A percentile compares a stretch with the other conserved stretches of the same genome.
phyloP scores from a whole-genome alignment of 164 flowering plant genomes.

The Magnolia sinica region DNA sequence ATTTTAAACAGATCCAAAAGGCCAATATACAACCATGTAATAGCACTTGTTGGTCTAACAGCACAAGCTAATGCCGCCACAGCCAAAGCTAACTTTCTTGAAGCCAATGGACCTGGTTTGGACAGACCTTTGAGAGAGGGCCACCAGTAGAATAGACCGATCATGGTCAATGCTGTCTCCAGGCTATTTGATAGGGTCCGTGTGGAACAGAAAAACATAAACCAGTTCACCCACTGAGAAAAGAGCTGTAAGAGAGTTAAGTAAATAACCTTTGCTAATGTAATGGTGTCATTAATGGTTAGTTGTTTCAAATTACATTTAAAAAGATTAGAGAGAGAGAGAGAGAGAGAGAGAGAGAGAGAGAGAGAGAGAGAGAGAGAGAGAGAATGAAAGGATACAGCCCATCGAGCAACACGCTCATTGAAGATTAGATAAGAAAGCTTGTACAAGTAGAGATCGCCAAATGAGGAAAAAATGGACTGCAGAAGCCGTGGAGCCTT shows the following conservation, averaged over 20 bases:
- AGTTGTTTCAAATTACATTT: not conserved
- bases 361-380: too few species aligned
- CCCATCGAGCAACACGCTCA: constrained; percentile 61
- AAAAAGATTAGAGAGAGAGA: not conserved
- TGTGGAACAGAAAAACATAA: constrained; percentile 77
- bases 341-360: too few species aligned
- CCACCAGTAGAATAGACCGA: constrained; percentile 87
- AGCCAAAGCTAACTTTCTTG: constrained; percentile 71
- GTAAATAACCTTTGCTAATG: constrained; percentile 8
- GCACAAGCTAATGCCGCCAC: constrained; percentile 88
- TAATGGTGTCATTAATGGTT: not conserved
- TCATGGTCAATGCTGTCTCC: constrained; percentile 80
- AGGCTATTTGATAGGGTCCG: constrained; percentile 89
- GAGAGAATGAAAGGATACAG: constrained; percentile 70
- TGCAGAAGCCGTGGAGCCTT: constrained; percentile 81
- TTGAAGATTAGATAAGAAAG: constrained; percentile 58
- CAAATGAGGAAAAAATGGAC: constrained; percentile 76
- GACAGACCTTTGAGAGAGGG: constrained; percentile 58
- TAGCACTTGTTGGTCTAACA: constrained; percentile 91
- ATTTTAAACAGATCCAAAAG: constrained; percentile 55
- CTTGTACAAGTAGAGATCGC: constrained; percentile 81
- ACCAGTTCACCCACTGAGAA: constrained; percentile 83
- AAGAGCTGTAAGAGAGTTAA: constrained; percentile 55
- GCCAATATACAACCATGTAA: constrained; percentile 87
- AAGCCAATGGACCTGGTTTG: constrained; percentile 22